These are phyloP conservation scores for Heliosperma pusillum DNA, from an alignment of 148 eudicot genomes.

Conservation along the genomic window DNA sequence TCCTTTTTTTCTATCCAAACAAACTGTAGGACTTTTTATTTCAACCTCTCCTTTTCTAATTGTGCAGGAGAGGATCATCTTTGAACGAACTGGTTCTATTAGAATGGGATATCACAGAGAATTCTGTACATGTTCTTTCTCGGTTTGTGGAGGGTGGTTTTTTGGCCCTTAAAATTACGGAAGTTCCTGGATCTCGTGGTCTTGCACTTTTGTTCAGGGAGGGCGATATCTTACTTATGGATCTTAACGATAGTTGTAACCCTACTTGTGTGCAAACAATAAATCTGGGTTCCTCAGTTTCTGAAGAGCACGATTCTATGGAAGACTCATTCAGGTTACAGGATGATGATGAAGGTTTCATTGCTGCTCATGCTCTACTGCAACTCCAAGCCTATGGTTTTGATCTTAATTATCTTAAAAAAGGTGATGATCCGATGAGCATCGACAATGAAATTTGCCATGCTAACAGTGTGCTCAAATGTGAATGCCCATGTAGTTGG, in stretches of 20 bases:
- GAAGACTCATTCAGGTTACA: slow-evolving; percentile 58
- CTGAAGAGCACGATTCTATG: slow-evolving; percentile 57
- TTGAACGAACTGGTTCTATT: slow-evolving; percentile 71
- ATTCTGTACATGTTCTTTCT: slow-evolving; percentile 54
- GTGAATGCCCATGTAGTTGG: slow-evolving; percentile 93
- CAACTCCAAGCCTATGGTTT: slow-evolving; percentile 69
- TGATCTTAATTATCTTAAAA: slow-evolving; percentile 45
- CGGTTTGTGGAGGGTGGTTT: slow-evolving; percentile 73
- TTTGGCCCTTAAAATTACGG: slow-evolving; percentile 68
- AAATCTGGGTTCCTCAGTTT: slow-evolving; percentile 46
- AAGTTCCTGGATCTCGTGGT: slow-evolving; percentile 76
- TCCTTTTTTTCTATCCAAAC: neutral
- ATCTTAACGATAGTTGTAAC: slow-evolving; percentile 69
- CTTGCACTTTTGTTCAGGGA: slow-evolving; percentile 78
- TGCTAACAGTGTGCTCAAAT: slow-evolving; percentile 42
- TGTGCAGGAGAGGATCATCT: slow-evolving; percentile 66
- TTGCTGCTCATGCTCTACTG: slow-evolving; percentile 90
- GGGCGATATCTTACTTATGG: slow-evolving; percentile 78
- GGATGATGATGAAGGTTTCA: slow-evolving; percentile 89
- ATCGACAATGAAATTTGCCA: slow-evolving; percentile 50
- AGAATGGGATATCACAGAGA: slow-evolving; percentile 67
- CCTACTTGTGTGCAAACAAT: slow-evolving; percentile 66
- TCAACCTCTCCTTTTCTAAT: neutral
- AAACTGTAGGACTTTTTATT: slow-evolving; percentile 1
- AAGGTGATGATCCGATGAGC: slow-evolving; percentile 88